These are phyloP conservation scores for Nematocida ausubeli DNA, from an alignment of 371 early-diverging fungal genomes.

Conservation along the genomic window DNA sequence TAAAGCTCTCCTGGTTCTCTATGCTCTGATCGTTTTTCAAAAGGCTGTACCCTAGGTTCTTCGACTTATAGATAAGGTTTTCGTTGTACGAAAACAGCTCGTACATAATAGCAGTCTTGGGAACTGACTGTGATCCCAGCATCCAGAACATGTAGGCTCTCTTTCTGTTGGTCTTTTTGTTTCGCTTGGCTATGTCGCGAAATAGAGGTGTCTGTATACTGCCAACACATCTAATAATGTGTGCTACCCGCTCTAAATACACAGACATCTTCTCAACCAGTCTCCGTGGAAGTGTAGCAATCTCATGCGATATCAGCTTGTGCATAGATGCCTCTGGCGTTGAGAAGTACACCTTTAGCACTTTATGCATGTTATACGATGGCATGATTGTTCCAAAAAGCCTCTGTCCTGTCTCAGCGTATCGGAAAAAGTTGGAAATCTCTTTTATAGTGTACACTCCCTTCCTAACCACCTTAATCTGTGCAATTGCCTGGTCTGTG, in stretches of 20 bases:
- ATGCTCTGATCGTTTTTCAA: slow-evolving; percentile 4
- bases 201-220: slow-evolving; percentile 4
- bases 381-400: slow-evolving; percentile 17
- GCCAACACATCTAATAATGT: not conserved
- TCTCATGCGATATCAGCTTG: not conserved
- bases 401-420: not conserved
- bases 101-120: slow-evolving; percentile 8
- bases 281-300: not conserved
- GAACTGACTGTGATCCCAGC: not conserved
- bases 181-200: not conserved
- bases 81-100: slow-evolving; percentile 37
- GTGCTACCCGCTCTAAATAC: slow-evolving; percentile 18
- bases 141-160: slow-evolving; percentile 25
- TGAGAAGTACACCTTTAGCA: not conserved
- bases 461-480: not conserved
- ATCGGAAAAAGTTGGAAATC: not conserved
- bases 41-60: slow-evolving; percentile 28
- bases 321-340: not conserved
- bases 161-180: not conserved
- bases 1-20: not conserved
- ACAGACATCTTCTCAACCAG: not conserved
- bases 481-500: not conserved
- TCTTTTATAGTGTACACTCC: slow-evolving; percentile 17
- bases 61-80: slow-evolving; percentile 10
- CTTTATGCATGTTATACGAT: not conserved